Evolutionary conservation across 352 stramenopile genomes (phyloP), one percentile per base, ranked within the genome.

Genomic region (Sclerospora graminicola): DNA sequence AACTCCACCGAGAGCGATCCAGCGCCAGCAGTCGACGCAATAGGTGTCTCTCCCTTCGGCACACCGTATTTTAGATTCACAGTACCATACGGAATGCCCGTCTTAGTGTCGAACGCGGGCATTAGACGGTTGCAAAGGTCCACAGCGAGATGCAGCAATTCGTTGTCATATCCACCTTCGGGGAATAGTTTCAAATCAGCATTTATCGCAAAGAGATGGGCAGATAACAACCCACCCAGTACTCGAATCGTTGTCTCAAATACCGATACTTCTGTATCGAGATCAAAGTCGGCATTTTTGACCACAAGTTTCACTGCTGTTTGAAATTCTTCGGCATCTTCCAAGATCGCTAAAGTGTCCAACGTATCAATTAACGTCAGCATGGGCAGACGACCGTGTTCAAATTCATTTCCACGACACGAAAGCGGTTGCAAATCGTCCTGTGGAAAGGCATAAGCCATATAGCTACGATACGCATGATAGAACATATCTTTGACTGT

Each of bases 1-100:
- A 99, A 98, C 71, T 99, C 96, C 41, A 99, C 67, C 1, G 90
- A 84, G 0, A 98, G 70, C 29, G 95, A 98, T 11, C 96, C 96
- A 27, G 90, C 94, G 33, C 94, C 96, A 15, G 96, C 96, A 27
- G 97, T 95, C 9, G 86, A 98, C 2, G 96, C 90, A 49, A 98
- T 82, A n/a, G 81, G 69, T 2, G 95, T 98, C 71, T 99, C 95
- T 41, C 67, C 82, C 15, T 57, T 51, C 0, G 95, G 95, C 18
- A 99, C 83, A 1, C 81, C 81, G 5, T 56, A 35, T 4, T 86
- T 57, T 11, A 99, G 48, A 57, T 99, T 99, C 10, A 99, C 94
- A 2, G 93, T 98, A 16, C 95, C 94, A 57, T 94, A 99, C 13
- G 96, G 95, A 59, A 99, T 98, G 5, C 78, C 82, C 19, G 94